Base-by-base conservation (phyloP, 345 rosid genomes). In the Citrus trifoliata region DNA sequence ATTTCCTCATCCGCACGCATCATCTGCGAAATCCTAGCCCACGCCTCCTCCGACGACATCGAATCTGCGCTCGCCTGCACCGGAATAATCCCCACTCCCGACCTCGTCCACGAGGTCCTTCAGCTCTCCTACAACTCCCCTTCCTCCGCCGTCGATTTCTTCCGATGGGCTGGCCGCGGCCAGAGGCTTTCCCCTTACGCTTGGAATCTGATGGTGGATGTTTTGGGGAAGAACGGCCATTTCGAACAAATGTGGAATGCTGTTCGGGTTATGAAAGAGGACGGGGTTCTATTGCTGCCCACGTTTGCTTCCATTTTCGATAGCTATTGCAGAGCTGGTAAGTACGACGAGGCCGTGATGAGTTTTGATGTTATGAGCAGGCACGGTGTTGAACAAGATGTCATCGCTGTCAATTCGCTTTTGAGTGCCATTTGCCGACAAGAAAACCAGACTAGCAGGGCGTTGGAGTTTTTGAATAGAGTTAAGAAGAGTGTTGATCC, bases 221-320 rank as follows among this genome's bases (percentile, higher is more conserved):
- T 91, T 69, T 89, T 91, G 1, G 95, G 93, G 3, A 85, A 84
- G 80, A 91, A 86, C 77, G 79, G 58, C 12, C 78, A 76, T 3
- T 91, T 85, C 30, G 91, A 87, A 33, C 71, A 84, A n/a, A 91
- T 91, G 93, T 89, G 93, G 93, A 90, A 87, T 21, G 87, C 87
- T 1, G 35, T 91, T 51, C 88, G 89, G 46, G 84, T 89, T 32
- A 88, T 88, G 92, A 84, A 80, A 80, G 81, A 86, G 56, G 87
- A 88, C 9, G 74, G 78, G 5, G 24, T 76, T 30, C 75, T 87
- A 62, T 83, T 87, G 0, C 8, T 81, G 30, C 67, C 87, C 0
- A 80, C 88, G 1, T 88, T 88, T 24, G 82, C 76, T 24, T 86
- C 84, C 0, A 82, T 85, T 51, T 91, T 89, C 27, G 76, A 77